phyloP scores from a whole-genome alignment of 805 yeast species.

The Saturnispora sanitii region DNA sequence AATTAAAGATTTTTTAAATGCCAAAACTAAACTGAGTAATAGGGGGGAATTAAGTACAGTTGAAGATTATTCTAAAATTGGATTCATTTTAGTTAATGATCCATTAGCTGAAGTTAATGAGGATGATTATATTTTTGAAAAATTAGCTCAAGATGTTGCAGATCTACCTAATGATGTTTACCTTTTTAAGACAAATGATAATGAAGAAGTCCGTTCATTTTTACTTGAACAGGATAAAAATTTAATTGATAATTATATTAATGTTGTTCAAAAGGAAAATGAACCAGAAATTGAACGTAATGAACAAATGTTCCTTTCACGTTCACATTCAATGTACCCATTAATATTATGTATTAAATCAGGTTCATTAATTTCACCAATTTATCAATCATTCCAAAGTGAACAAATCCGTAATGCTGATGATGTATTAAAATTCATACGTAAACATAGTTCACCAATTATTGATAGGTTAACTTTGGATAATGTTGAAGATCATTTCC shows the following conservation, averaged over 20 bases:
- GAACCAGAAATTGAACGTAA: slow-evolving; percentile 17
- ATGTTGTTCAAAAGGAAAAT: slow-evolving; percentile 24
- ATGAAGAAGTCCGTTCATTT: slow-evolving; percentile 28
- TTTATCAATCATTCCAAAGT: slow-evolving; percentile 53
- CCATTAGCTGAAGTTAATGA: slow-evolving; percentile 43
- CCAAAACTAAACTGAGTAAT: background rate
- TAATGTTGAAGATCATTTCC: slow-evolving; percentile 30
- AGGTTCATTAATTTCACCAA: slow-evolving; percentile 38
- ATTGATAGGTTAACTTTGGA: slow-evolving; percentile 41
- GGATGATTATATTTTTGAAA: slow-evolving; percentile 52
- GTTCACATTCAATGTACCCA: slow-evolving; percentile 51
- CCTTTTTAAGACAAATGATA: slow-evolving; percentile 43
- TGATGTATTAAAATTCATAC: slow-evolving; percentile 41
- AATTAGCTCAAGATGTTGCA: slow-evolving; percentile 51
- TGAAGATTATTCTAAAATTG: slow-evolving; percentile 31
- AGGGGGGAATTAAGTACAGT: slow-evolving; percentile 21
- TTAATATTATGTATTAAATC: slow-evolving; percentile 54
- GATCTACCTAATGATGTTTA: slow-evolving; percentile 45
- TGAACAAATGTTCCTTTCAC: slow-evolving; percentile 38
- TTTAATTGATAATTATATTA: slow-evolving; percentile 34
- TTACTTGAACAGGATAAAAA: slow-evolving; percentile 32
- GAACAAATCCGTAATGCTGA: slow-evolving; percentile 48
- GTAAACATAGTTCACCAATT: slow-evolving; percentile 39
- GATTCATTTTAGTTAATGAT: slow-evolving; percentile 47
- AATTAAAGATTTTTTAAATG: slow-evolving; percentile 7